Base-by-base conservation (phyloP, 2,329 filamentous ascomycete species). In the Blastomyces parvus region DNA sequence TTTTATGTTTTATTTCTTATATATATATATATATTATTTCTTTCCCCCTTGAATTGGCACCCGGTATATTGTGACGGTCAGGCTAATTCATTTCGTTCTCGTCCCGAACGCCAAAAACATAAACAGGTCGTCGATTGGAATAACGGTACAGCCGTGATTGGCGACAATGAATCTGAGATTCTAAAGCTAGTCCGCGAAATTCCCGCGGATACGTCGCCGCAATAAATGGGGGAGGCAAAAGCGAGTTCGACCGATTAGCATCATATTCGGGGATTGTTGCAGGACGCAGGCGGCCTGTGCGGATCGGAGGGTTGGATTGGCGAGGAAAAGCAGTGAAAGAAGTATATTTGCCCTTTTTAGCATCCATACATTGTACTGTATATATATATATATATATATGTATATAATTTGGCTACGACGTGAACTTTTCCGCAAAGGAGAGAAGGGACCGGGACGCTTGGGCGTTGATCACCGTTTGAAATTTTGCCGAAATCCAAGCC, bases 61-160 rank as follows among this genome's bases (percentile, higher is more conserved):
- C 3, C 8, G 11, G 9, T 14, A 13, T 22, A 60, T 64, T 55
- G 46, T 38, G 62, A 62, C 60, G 5, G 33, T 61, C 46, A 14
- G 19, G 38, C 63, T 42, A 33, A 48, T 19, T 58, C 17, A 63
- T 50, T 66, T 50, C 14, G 9, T n/a, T 25, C 60, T 65, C 53
- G 42, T 38, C 61, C 62, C 60, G 3, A 38, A 60, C 44, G 60
- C 59, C 46, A 46, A 8, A 27, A 55, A 48, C 66, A 11, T 61
- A 64, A 73, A 11, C 67, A 76, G 77, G 76, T 88, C 64, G 93
- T 97, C 61, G 93, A 97, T 74, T 97, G 94, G 94, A 90, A 88
- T 74, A 92, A 93, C 74, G 94, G 92, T 67, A 89, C 86, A 74
- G 93, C 87, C 81, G 89, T 78, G 75, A 62, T 78, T 73, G 62